Conservation (phyloP, 257 asterid species). For the Solanum chiquidenum region DNA sequence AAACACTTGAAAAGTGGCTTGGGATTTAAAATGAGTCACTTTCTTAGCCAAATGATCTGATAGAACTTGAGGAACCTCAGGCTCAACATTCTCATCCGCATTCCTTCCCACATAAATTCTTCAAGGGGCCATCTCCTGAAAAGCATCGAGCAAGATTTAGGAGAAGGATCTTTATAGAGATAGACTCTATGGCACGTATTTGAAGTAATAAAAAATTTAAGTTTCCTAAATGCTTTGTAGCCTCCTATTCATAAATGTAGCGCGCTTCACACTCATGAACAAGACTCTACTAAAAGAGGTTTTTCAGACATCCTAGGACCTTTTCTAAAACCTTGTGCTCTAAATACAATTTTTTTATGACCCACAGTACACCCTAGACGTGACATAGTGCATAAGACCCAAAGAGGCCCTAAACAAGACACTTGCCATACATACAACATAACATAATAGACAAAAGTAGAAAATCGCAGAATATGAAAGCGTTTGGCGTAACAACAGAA, state of each 20-base stretch:
- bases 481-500: background rate
- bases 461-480: background rate
- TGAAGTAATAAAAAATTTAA: background rate
- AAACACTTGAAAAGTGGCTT: background rate
- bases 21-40: background rate
- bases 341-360: too few species aligned
- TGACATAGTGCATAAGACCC: background rate
- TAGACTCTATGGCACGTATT: background rate
- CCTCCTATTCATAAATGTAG: background rate
- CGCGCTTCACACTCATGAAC: background rate
- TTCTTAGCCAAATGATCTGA: too few species aligned
- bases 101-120: background rate
- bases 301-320: background rate
- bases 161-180: background rate
- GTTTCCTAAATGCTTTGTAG: background rate
- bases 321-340: background rate
- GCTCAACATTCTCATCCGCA: background rate
- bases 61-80: background rate
- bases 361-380: background rate
- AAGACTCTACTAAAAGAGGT: background rate
- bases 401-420: background rate
- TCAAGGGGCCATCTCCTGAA: background rate
- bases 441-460: background rate
- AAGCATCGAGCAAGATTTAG: background rate
- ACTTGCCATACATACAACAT: background rate